Evolutionary conservation across 2,329 filamentous ascomycete species (phyloP), one percentile per base, ranked within the genome.

Genomic region (Lasiodiplodia gonubiensis): DNA sequence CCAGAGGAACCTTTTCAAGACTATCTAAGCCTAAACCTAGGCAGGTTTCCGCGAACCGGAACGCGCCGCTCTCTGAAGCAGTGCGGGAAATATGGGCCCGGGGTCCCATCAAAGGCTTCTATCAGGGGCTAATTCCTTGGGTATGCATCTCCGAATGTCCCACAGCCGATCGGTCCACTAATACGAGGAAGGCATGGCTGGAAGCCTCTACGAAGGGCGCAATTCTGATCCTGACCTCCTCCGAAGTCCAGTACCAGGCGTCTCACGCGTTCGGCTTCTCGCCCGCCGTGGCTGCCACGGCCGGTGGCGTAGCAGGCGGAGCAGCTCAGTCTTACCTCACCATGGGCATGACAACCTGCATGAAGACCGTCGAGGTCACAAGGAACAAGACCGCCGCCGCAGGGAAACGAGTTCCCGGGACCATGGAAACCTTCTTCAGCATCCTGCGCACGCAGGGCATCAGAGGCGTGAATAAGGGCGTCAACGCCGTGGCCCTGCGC

Each of bases 341-440:
- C 6, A 67, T 67, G 66, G 66, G 61, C 18, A 23, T 67, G 0
- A 70, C 63, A 6, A 80, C 33, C 59, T 82, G 81, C 0, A 83
- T 51, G 25, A 69, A 57, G 37, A 67, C 66, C 3, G 66, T 67
- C 12, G 66, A 67, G 4, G 51, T 67, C 18, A 67, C 61, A 6
- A 67, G 51, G 25, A 55, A 33, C 42, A 67, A 67, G 49, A 48
- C 25, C 4, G 59, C 60, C 1, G 66, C 60, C 3, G 37, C 66
- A 12, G 66, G 66, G 2, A 35, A 16, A 4, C 23, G 49, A 27
- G 46, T 37, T 10, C 60, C 66, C 2, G 66, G 66, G 1, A 66
- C 66, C 14, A 49, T 49, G 46, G 46, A 18, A 12, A 49, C 46
- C 4, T 49, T 49, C 12, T n/a, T 11, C 16, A 21, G 10, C 4